Base-by-base conservation (phyloP, 306 rosid species). In the Trichosanthes cucumerina region DNA sequence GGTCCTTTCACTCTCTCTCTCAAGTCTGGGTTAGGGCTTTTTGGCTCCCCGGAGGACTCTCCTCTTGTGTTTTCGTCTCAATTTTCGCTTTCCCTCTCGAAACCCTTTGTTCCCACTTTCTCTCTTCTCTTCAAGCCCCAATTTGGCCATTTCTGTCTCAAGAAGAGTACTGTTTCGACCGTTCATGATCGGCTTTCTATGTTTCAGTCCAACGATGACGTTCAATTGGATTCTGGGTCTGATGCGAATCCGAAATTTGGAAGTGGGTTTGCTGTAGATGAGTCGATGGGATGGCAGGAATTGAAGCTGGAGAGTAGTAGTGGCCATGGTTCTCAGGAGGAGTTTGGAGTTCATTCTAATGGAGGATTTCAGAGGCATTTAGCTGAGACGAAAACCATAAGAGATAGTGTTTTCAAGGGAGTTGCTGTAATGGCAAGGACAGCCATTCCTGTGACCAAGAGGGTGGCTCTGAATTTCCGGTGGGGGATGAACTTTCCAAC, bases 61-160 rank as follows among this genome's bases (percentile, higher is more conserved):
- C 97, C 97, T 82, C 93, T 95, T 31, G 70, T 89, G 53, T 95
- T 95, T 82, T 92, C 90, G 2, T 89, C 91, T 7, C 83, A 69
- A 31, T 85, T 95, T 83, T 82, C 93, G 1, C 80, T 87, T 4
- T 85, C 92, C 76, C 88, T 83, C n/a, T 15, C 91, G 11, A 80
- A 82, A 57, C 33, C 79, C 72, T 83, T 72, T 6, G 18, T 81
- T 13, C 94, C 96, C 12, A 66, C 87, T 77, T 93, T 93, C 87
- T 91, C 82, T 66, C 93, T 93, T 36, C 93, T 88, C 56, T 58
- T 93, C 76, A 91, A 86, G 75, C 98, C 97, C 85, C 96, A 89
- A 76, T 78, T 91, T 13, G 97, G 93, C 4, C 76, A 91, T 79
- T 91, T 93, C 56, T 88, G 91, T 4, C 87, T 95, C 18, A 76